These are phyloP conservation scores for Miscanthus lutarioriparius DNA, from an alignment of 176 grass and related monocot genomes.

Conservation along the genomic window DNA sequence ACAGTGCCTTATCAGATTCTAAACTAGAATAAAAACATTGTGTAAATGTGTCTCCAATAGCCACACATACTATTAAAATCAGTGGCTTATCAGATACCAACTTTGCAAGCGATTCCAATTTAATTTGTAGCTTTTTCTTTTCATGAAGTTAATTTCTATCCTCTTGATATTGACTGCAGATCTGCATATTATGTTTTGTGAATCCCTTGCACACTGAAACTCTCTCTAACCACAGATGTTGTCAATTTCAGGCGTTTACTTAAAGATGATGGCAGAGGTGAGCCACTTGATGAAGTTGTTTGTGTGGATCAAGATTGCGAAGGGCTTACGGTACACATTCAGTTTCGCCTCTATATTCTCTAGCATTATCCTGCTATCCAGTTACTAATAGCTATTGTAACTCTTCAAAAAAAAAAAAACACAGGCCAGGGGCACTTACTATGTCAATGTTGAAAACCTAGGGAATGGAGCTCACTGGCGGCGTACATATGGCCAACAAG, in stretches of 20 bases:
- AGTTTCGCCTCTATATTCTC: background rate
- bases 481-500: slow-evolving; percentile 72
- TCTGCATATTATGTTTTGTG: background rate
- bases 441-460: slow-evolving; percentile 64
- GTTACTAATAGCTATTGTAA: background rate
- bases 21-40: background rate
- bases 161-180: background rate
- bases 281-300: slow-evolving; percentile 72
- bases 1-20: background rate
- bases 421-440: slow-evolving; percentile 73
- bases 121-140: background rate
- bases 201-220: slow-evolving; percentile 6
- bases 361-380: background rate
- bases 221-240: slow-evolving; percentile 13
- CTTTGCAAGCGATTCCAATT: background rate
- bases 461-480: slow-evolving; percentile 81
- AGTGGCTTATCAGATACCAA: no score
- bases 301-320: slow-evolving; percentile 58
- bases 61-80: background rate
- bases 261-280: slow-evolving; percentile 62
- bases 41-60: background rate
- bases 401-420: slow-evolving; percentile 34
- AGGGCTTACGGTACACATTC: slow-evolving; percentile 69
- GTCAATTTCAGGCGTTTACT: slow-evolving; percentile 59
- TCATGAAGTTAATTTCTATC: background rate